phyloP scores from a whole-genome alignment of 202 grass and related monocot species.

The Bolboschoenoplectus hybrid region DNA sequence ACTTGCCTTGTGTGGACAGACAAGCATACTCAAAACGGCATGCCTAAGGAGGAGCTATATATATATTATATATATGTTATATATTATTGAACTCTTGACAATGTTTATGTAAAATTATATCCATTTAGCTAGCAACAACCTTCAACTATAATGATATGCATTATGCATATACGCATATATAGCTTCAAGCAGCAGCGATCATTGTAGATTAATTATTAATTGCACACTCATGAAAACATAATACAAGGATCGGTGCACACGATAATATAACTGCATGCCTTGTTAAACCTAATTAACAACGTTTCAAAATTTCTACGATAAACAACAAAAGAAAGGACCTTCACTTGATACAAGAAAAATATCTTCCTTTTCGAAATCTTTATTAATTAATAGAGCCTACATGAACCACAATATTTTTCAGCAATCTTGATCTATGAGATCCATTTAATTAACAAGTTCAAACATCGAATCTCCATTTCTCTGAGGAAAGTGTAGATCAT shows the following conservation, averaged over 20 bases:
- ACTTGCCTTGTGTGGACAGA: constrained; percentile 5
- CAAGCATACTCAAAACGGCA: neutral
- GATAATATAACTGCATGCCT: neutral
- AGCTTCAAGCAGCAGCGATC: neutral
- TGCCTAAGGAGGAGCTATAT: neutral
- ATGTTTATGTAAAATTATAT: neutral
- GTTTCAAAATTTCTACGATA: neutral
- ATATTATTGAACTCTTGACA: neutral
- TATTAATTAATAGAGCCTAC: neutral
- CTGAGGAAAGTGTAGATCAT: neutral
- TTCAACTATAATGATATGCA: neutral
- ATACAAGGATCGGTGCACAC: neutral
- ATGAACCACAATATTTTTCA: neutral
- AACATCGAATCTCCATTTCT: constrained; percentile 11
- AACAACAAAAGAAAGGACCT: neutral
- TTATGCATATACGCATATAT: neutral
- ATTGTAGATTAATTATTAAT: too few species aligned
- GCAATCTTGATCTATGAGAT: neutral
- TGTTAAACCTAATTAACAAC: neutral
- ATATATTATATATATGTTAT: neutral
- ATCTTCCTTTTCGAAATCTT: neutral
- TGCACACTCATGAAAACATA: neutral
- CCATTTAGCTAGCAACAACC: neutral
- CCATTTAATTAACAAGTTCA: neutral
- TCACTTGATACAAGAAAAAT: neutral